Conservation (phyloP, 2,329 filamentous ascomycete genomes). For the Diaporthe amygdali region DNA sequence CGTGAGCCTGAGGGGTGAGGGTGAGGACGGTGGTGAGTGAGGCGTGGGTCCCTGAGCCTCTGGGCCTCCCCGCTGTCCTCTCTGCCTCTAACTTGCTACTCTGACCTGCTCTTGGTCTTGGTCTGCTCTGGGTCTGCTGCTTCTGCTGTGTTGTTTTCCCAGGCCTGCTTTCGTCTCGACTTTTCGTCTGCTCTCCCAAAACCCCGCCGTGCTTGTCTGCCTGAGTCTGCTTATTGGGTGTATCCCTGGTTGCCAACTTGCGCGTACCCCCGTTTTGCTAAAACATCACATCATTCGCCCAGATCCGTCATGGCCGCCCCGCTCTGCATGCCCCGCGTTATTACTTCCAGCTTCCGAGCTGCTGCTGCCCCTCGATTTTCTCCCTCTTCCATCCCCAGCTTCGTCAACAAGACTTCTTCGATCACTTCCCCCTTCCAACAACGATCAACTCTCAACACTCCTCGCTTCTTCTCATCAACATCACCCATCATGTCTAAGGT, state of each 20-base stretch:
- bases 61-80: not conserved
- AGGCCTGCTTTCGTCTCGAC: not conserved
- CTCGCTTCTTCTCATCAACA: slow-evolving; percentile 41
- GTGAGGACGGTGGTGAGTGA: not conserved
- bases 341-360: slow-evolving; percentile 35
- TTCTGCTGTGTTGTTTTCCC: not conserved
- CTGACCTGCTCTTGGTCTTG: not conserved
- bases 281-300: slow-evolving; percentile 26
- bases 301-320: slow-evolving; percentile 40
- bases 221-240: slow-evolving; percentile 24
- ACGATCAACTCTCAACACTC: slow-evolving; percentile 38
- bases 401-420: slow-evolving; percentile 34
- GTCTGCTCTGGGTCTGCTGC: not conserved
- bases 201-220: slow-evolving; percentile 12
- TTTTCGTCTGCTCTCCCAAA: not conserved
- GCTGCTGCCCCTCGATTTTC: slow-evolving; percentile 40
- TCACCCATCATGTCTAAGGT: slow-evolving; percentile 75
- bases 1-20: not conserved
- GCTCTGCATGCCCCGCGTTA: slow-evolving; percentile 33
- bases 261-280: slow-evolving; percentile 23
- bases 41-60: not conserved
- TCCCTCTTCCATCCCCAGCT: slow-evolving; percentile 37
- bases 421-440: slow-evolving; percentile 42
- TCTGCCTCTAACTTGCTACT: too few species aligned
- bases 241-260: slow-evolving; percentile 23